A percentile compares a stretch with the other conserved stretches of the same genome.
Conservation (phyloP, 495 filamentous ascomycete genomes). For the Annulohypoxylon nitens region DNA sequence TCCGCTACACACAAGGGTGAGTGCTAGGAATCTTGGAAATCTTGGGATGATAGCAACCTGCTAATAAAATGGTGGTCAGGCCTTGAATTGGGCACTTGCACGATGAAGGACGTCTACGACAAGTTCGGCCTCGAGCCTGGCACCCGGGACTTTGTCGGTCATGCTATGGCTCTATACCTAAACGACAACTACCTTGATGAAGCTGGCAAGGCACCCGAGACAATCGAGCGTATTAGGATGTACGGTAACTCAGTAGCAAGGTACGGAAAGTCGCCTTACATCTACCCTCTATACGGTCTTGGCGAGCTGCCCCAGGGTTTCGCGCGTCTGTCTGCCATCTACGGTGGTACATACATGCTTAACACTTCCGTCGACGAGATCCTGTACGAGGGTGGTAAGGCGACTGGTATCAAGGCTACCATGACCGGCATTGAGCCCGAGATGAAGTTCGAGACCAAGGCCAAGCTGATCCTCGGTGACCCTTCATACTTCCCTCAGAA, state of each 20-base stretch:
- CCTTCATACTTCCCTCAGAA: slow-evolving; percentile 96
- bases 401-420: slow-evolving; percentile 93
- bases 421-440: slow-evolving; percentile 87
- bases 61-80: slow-evolving; percentile 64
- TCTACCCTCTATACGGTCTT: slow-evolving; percentile 97
- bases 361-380: slow-evolving; percentile 95
- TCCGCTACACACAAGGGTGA: slow-evolving; percentile 87
- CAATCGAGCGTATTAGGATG: slow-evolving; percentile 90
- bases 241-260: slow-evolving; percentile 98
- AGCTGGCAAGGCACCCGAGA: slow-evolving; percentile 81
- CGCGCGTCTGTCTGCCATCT: slow-evolving; percentile 95
- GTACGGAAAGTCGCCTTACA: slow-evolving; percentile 98
- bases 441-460: slow-evolving; percentile 96
- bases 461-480: slow-evolving; percentile 95
- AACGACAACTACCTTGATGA: slow-evolving; percentile 86
- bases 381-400: slow-evolving; percentile 82
- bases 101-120: slow-evolving; percentile 97
- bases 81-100: slow-evolving; percentile 79
- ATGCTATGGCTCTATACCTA: slow-evolving; percentile 96
- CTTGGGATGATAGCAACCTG: not conserved
- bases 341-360: slow-evolving; percentile 99
- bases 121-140: slow-evolving; percentile 94
- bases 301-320: slow-evolving; percentile 99
- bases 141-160: slow-evolving; percentile 95
- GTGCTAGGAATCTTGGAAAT: slow-evolving; percentile 38